Evolutionary conservation across 2,329 filamentous ascomycete genomes (phyloP), one percentile per base, ranked within the genome.

Genomic region (Bipolaris cookei): DNA sequence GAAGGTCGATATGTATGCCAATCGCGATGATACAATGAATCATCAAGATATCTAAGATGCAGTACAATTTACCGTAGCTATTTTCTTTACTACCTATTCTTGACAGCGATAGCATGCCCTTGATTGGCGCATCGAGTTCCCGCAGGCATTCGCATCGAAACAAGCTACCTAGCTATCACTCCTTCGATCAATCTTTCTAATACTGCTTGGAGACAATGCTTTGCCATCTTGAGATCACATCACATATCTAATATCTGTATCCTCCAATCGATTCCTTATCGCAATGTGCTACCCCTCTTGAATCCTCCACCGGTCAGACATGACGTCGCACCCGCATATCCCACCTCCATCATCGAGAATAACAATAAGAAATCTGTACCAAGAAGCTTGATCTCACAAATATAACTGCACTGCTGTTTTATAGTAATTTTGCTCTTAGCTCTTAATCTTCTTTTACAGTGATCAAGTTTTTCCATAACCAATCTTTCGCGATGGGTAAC

Each of bases 401-500:
- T 6, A 6, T 18, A 6, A 13, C 2, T 18, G 4, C 1, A 32
- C 6, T 44, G n/a, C 16, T 3, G 13, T 10, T 14, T 3, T 32
- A 16, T 6, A 4, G 4, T 5, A 16, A 13, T 25, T 11, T 3
- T 6, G 8, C n/a, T 23, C 5, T 1, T 6, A 38, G 1, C 10
- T 8, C 10, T n/a, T 14, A 14, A 3, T n/a, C 3, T n/a, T 34
- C 16, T 3, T 21, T n/a, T 34, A 14, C 6, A 13, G 3, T 23
- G 7, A 20, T 20, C n/a, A 49, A 8, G 1, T 6, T 23, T n/a
- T 20, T 30, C 21, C n/a, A n/a, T 14, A n/a, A 21, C 25, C 3
- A 2, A 13, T 8, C 6, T 13, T 46, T 28, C 8, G 42, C 28
- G 13, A 56, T 53, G 54, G 54, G 54, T 35, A 46, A 42, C 25